phyloP scores from a whole-genome alignment of 345 rosid species.

The Turritis glabra region DNA sequence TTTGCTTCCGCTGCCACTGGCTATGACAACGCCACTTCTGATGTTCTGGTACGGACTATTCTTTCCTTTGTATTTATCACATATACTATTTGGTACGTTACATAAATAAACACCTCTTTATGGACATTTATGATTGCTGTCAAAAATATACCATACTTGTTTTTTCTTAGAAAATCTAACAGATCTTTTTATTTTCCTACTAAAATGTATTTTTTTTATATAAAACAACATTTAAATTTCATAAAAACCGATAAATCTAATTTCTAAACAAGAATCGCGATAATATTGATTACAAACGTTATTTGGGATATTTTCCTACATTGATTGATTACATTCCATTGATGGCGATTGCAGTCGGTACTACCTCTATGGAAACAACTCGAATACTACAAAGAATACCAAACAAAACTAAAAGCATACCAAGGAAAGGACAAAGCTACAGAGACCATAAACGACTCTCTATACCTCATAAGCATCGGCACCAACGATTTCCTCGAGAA shows the following conservation, averaged over 20 bases:
- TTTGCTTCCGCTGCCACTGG: constrained; percentile 69
- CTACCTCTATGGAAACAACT: constrained; percentile 61
- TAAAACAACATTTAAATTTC: no score
- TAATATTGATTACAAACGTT: neutral
- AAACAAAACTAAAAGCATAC: constrained; percentile 45
- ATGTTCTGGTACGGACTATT: constrained; percentile 46
- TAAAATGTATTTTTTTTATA: no score
- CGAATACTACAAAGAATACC: constrained; percentile 56
- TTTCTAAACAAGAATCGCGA: neutral
- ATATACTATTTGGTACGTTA: neutral
- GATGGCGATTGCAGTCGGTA: constrained; percentile 46
- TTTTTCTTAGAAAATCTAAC: no score
- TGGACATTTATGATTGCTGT: neutral
- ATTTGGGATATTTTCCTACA: neutral
- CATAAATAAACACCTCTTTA: neutral
- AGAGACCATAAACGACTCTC: constrained; percentile 39
- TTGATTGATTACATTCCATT: neutral
- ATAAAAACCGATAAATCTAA: no score
- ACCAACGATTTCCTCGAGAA: constrained; percentile 69
- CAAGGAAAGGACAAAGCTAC: constrained; percentile 43
- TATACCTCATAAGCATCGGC: constrained; percentile 56
- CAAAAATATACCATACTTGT: neutral
- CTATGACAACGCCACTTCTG: constrained; percentile 59
- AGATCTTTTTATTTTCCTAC: no score
- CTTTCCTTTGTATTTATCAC: constrained; percentile 2